phyloP scores from a whole-genome alignment of 805 yeast species.

The Teunomyces gatunensis region DNA sequence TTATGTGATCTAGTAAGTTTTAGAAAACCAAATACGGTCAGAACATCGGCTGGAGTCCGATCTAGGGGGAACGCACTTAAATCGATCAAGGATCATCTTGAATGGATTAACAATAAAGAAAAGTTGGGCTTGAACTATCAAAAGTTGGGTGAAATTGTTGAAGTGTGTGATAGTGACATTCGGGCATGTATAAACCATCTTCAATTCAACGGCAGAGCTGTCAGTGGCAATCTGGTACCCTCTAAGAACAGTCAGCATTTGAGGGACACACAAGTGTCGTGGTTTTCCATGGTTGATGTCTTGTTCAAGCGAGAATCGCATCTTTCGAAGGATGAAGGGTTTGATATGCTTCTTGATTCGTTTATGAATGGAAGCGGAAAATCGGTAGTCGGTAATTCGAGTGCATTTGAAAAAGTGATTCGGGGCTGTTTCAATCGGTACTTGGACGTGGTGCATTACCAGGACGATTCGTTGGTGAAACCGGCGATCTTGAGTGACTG shows the following conservation, averaged over 20 bases:
- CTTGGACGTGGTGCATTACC: slow-evolving; percentile 53
- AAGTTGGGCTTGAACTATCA: slow-evolving; percentile 45
- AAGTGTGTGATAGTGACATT: slow-evolving; percentile 74
- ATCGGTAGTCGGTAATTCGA: slow-evolving; percentile 29
- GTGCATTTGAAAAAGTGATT: slow-evolving; percentile 61
- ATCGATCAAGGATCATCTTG: slow-evolving; percentile 37
- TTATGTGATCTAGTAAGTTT: slow-evolving; percentile 70
- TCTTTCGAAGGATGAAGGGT: slow-evolving; percentile 45
- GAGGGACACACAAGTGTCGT: slow-evolving; percentile 61
- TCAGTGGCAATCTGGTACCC: not conserved
- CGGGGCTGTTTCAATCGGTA: slow-evolving; percentile 71
- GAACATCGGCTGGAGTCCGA: slow-evolving; percentile 44
- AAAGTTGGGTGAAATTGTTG: slow-evolving; percentile 62
- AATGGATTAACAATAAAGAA: slow-evolving; percentile 56
- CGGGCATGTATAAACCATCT: slow-evolving; percentile 80
- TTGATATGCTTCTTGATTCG: slow-evolving; percentile 44
- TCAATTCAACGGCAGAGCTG: slow-evolving; percentile 52
- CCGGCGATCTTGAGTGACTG: slow-evolving; percentile 70
- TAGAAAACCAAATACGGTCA: slow-evolving; percentile 50
- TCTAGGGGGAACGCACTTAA: slow-evolving; percentile 33
- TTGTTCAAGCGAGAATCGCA: slow-evolving; percentile 56
- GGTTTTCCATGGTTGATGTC: slow-evolving; percentile 64
- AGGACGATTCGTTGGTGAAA: slow-evolving; percentile 60
- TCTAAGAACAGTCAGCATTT: slow-evolving; percentile 3
- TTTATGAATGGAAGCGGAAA: slow-evolving; percentile 42